A percentile compares a stretch with the other conserved stretches of the same genome.
These are phyloP conservation scores for Rhizopus arrhizus DNA, from an alignment of 371 early-diverging fungal species.

Conservation along the genomic window DNA sequence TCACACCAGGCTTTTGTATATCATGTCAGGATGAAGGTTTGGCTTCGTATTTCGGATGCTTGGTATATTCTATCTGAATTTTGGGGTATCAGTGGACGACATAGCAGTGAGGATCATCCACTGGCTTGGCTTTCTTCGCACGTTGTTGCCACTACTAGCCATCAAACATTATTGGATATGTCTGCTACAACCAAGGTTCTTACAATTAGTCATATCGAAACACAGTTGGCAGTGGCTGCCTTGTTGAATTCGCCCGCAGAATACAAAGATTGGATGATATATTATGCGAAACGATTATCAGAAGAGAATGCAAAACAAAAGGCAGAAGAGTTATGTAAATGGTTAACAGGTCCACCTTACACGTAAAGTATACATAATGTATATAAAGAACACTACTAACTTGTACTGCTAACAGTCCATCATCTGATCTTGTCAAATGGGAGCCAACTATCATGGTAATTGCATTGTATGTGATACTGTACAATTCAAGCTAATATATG, in stretches of 20 bases:
- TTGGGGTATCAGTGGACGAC: conserved; percentile 44
- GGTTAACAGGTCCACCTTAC: conserved; percentile 65
- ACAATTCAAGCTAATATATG: neutral
- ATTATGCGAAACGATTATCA: conserved; percentile 72
- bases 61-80: conserved; percentile 63
- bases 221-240: conserved; percentile 63
- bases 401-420: conserved; percentile 10
- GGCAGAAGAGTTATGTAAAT: conserved; percentile 73
- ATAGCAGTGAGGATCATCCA: conserved; percentile 20
- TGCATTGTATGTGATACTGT: neutral
- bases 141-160: neutral
- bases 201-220: conserved; percentile 50
- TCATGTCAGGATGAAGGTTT: conserved; percentile 66
- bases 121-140: conserved; percentile 42
- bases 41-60: conserved; percentile 75
- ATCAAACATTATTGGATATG: neutral
- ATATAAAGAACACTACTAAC: conserved; percentile 3
- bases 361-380: conserved; percentile 32
- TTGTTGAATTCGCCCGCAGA: conserved; percentile 64
- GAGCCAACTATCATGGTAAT: conserved; percentile 34
- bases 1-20: conserved; percentile 77
- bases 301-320: conserved; percentile 66
- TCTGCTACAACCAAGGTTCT: conserved; percentile 14
- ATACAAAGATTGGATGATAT: conserved; percentile 64
- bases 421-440: conserved; percentile 27